phyloP scores from a whole-genome alignment of 2,329 filamentous ascomycete genomes.

The Drechslera avenae region DNA sequence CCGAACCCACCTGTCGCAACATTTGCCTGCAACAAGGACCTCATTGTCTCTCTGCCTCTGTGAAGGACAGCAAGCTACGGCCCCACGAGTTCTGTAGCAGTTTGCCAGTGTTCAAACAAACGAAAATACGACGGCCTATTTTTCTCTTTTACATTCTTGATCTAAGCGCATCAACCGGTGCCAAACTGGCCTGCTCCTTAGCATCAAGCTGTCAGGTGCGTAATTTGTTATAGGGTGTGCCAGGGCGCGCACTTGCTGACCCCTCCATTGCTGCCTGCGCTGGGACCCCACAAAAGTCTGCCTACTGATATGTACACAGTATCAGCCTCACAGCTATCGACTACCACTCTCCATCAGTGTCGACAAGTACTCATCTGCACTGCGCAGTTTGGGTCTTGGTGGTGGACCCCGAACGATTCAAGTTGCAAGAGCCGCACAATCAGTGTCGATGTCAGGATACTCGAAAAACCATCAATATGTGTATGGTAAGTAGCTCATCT shows the following conservation, averaged over 20 bases:
- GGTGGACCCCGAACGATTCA: conserved; percentile 59
- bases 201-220: conserved; percentile 46
- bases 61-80: conserved; percentile 18
- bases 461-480: conserved; percentile 76
- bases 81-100: conserved; percentile 24
- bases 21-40: conserved; percentile 26
- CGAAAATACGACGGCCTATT: conserved; percentile 10
- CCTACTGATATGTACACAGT: conserved; percentile 32
- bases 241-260: conserved; percentile 21
- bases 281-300: conserved; percentile 29
- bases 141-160: conserved; percentile 1
- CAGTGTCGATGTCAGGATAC: conserved; percentile 82
- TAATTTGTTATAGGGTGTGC: conserved; percentile 20
- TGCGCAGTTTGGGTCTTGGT: conserved; percentile 40
- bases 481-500: conserved; percentile 72
- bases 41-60: conserved; percentile 26
- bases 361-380: conserved; percentile 32
- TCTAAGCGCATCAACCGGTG: conserved; percentile 31
- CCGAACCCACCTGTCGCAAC: conserved; percentile 30
- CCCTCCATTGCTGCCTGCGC: conserved; percentile 37
- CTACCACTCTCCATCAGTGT: conserved; percentile 37
- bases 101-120: conserved; percentile 18
- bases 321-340: conserved; percentile 42
- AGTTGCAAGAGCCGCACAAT: conserved; percentile 46
- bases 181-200: conserved; percentile 46